Conservation (phyloP, 768 basidiomycete species). For the Lactifluus piperatus region DNA sequence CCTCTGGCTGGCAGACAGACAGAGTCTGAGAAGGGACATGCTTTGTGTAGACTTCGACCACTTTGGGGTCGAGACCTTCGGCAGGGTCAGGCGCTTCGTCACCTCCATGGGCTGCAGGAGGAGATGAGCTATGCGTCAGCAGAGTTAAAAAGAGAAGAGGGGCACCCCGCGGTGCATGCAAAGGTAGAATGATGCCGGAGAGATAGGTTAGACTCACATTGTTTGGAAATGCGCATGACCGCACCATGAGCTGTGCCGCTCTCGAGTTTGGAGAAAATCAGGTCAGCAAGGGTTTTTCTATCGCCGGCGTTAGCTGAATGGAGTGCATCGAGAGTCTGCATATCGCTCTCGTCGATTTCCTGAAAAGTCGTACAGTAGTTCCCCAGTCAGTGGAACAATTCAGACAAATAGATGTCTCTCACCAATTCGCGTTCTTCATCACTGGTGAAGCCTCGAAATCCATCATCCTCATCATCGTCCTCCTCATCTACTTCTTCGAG, state of each 20-base stretch:
- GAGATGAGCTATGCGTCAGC: conserved; percentile 3
- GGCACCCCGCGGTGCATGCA: not conserved
- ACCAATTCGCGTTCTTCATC: conserved; percentile 47
- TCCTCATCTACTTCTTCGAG: conserved; percentile 37
- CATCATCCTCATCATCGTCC: conserved; percentile 57
- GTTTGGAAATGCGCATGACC: conserved; percentile 51
- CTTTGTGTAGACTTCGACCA: conserved; percentile 92
- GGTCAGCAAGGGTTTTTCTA: conserved; percentile 84
- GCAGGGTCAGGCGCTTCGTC: conserved; percentile 57
- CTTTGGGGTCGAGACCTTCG: conserved; percentile 81
- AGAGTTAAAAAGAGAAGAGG: conserved; percentile 3
- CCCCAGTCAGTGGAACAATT: not conserved
- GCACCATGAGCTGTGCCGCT: conserved; percentile 43
- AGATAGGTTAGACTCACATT: conserved; percentile 30
- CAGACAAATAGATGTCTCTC: conserved; percentile 4
- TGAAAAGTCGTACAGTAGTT: conserved; percentile 23
- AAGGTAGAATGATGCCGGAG: not conserved
- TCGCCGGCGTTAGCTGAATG: conserved; percentile 68
- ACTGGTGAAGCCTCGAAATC: conserved; percentile 32
- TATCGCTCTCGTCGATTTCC: conserved; percentile 88
- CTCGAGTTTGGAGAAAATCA: conserved; percentile 94
- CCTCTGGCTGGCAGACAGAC: not conserved
- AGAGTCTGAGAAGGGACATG: conserved; percentile 30
- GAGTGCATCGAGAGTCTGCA: conserved; percentile 75
- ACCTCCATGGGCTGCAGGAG: conserved; percentile 41